Base-by-base conservation (phyloP, 805 yeast species). In the Teunomyces stri region DNA sequence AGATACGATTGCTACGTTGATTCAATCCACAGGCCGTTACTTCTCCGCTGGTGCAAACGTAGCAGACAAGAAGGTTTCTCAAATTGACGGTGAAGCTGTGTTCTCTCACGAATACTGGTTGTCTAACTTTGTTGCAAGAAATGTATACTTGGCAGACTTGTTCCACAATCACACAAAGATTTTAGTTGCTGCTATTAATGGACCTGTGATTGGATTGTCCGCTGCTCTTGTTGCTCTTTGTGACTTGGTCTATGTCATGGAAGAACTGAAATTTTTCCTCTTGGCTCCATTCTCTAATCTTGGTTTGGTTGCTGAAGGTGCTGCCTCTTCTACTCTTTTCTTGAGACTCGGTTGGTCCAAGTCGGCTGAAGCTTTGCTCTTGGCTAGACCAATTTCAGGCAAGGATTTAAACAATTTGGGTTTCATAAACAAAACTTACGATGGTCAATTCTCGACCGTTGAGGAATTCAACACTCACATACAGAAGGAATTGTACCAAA, bases 21-120 rank as follows among this genome's bases (percentile, higher is more conserved):
- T 89, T 42, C 83, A 81, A 58, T 75, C 89, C 29, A 72, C 85
- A 0, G 96, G 96, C 0, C 73, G 84, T 48, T 86, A 78, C 62
- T 89, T 89, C 64, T 82, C 89, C 21, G 86, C 96, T 5, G 97
- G 97, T 21, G 97, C 96, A 16, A 84, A 89, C 60, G 79, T 87
- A 44, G 74, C 69, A 42, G 74, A 68, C 37, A 59, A 51, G 44
- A 65, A 72, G 0, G 48, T 69, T 46, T 43, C 58, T 13, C 55
- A 68, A 5, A 65, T 58, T 31, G 64, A 69, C 12, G 51, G 59
- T 13, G 60, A 62, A 30, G 59, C 67, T 47, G 49, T 68, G 51
- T 61, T 73, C 61, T 52, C 70, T 59, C 58, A 64, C 44, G 68
- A 66, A 38, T 67, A 65, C 52, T 82, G 87, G 85, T 64, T 80